Base-by-base conservation (phyloP, 1,139 yeast genomes). In the Lodderomyces orthopsilosis region DNA sequence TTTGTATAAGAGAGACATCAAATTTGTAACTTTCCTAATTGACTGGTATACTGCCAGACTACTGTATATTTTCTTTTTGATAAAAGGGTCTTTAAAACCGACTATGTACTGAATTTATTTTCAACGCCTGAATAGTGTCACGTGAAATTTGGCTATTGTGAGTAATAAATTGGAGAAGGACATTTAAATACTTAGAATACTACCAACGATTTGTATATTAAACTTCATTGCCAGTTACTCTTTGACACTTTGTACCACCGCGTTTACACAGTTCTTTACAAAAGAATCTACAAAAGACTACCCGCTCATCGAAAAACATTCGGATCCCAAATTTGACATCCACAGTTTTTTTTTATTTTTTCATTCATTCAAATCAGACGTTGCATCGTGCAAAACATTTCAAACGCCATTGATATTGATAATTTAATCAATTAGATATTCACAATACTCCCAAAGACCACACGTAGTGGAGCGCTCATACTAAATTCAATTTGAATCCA, bases 341-440 rank as follows among this genome's bases (percentile, higher is more conserved):
- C 40, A 37, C 40, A 37, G 36, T 39, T 42, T 39, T 42, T 17
- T 14, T 34, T 19, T 19, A 5, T 19, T 34, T 34, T 17, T n/a
- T n/a, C 32, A n/a, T 10, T 24, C 35, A n/a, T 10, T 22, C n/a
- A 24, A 24, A 33, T 27, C 36, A 51, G 50, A 38, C 47, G 10
- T 24, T 24, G 27, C 9, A 4, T 4, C n/a, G n/a, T 24, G n/a
- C n/a, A 8, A 27, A n/a, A 13, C 3, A 5, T 5, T 13, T 13
- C 32, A 27, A 27, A 9, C 32, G 17, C 32, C 32, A 27, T 27
- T 24, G n/a, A 24, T 10, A 24, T 24, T 8, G 27, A 10, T 6
- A 24, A 8, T 24, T 12, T 4, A 24, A 8, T 24, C n/a, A 7
- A 24, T n/a, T n/a, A n/a, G n/a, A n/a, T n/a, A n/a, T n/a, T n/a